These are phyloP conservation scores for Fraxinus xanthoxyloides DNA, from an alignment of 305 asterid species.

Conservation along the genomic window DNA sequence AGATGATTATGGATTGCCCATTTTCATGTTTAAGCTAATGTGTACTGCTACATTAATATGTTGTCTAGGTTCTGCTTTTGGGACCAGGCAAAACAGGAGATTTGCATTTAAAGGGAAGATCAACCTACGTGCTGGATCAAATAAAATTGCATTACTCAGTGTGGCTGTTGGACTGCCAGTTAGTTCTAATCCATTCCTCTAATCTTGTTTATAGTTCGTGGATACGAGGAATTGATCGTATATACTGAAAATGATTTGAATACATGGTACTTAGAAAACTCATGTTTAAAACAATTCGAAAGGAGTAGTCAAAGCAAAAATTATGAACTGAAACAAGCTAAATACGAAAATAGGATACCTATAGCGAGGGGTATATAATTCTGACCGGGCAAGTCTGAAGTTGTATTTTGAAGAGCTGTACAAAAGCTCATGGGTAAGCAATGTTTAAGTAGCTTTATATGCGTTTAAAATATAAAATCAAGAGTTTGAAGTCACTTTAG, in stretches of 20 bases:
- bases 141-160: constrained; percentile 78
- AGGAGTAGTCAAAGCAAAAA: background rate
- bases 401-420: background rate
- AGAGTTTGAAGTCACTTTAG: background rate
- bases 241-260: background rate
- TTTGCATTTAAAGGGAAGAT: constrained; percentile 55
- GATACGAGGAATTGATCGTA: background rate
- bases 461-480: background rate
- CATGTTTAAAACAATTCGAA: background rate
- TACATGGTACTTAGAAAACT: background rate
- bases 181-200: constrained; percentile 31
- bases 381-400: background rate
- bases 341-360: background rate
- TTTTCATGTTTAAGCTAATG: constrained; percentile 3
- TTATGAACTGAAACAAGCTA: background rate
- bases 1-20: background rate
- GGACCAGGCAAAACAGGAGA: constrained; percentile 80
- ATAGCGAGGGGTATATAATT: background rate
- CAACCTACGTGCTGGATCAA: constrained; percentile 66
- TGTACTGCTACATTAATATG: background rate
- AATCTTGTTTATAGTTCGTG: background rate
- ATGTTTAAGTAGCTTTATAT: background rate
- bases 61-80: constrained; percentile 76
- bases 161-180: constrained; percentile 97
- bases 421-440: background rate